Conservation (phyloP, 108 stramenopile genomes). For the Pseudonitzschia multiseries region DNA sequence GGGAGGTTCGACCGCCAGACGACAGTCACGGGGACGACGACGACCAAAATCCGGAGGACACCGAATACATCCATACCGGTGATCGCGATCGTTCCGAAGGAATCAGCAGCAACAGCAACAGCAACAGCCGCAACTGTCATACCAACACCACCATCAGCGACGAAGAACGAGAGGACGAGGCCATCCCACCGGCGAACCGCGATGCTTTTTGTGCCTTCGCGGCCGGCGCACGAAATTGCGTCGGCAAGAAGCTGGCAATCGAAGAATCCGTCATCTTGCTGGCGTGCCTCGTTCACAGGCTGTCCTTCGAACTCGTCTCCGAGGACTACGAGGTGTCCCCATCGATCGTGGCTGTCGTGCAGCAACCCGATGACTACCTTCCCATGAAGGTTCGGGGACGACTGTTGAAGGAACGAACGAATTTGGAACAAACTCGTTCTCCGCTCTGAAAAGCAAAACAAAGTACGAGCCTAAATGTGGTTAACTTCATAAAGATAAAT, state of each 20-base stretch:
- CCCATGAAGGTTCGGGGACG: not conserved
- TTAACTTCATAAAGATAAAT: no score
- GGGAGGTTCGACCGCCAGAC: not conserved
- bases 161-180: not conserved
- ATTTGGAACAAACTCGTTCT: no score
- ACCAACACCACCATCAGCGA: not conserved
- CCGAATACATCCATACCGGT: not conserved
- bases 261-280: constrained; percentile 29
- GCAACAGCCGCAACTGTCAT: not conserved
- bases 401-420: no score
- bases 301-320: constrained; percentile 13
- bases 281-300: constrained; percentile 15
- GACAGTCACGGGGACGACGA: not conserved
- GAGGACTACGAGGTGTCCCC: not conserved
- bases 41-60: not conserved
- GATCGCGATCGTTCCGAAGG: not conserved
- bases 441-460: no score
- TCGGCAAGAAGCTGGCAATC: constrained; percentile 52
- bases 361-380: not conserved
- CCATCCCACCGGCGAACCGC: constrained; percentile 27
- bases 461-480: no score
- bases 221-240: constrained; percentile 50
- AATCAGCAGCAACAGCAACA: not conserved
- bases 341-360: not conserved
- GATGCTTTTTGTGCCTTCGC: constrained; percentile 57